These are phyloP conservation scores for Lupinus albus DNA, from an alignment of 306 rosid genomes.

Conservation along the genomic window DNA sequence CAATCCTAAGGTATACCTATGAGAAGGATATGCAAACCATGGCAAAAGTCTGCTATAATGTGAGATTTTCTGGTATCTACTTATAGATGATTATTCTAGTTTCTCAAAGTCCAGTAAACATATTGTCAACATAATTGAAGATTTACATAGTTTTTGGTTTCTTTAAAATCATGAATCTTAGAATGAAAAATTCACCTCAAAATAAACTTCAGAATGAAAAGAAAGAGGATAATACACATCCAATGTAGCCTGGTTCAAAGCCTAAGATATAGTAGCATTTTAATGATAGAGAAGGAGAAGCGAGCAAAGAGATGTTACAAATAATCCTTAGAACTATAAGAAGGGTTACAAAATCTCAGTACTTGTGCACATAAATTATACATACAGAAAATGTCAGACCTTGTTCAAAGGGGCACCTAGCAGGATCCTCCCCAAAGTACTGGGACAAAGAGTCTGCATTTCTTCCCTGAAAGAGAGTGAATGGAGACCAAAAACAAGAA, in stretches of 20 bases:
- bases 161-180: neutral
- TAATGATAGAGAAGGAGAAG: neutral
- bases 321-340: too few relatives aligned
- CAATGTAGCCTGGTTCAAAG: neutral
- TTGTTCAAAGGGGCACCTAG: conserved; percentile 98
- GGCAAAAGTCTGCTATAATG: neutral
- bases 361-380: too few relatives aligned
- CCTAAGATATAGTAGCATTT: neutral
- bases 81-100: neutral
- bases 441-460: conserved; percentile 94
- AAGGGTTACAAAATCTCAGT: too few relatives aligned
- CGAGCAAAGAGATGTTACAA: neutral
- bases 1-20: neutral
- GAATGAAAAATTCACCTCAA: neutral
- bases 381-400: conserved; percentile 52
- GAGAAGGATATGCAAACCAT: neutral
- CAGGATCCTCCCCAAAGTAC: conserved; percentile 99
- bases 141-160: conserved; percentile 7
- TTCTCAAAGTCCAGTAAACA: neutral
- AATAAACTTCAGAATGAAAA: neutral
- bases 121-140: neutral
- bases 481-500: conserved; percentile 18
- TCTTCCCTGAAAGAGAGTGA: conserved; percentile 76
- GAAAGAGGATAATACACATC: neutral
- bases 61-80: neutral